phyloP scores from a whole-genome alignment of 768 basidiomycete species.

The Mycena latifolia region DNA sequence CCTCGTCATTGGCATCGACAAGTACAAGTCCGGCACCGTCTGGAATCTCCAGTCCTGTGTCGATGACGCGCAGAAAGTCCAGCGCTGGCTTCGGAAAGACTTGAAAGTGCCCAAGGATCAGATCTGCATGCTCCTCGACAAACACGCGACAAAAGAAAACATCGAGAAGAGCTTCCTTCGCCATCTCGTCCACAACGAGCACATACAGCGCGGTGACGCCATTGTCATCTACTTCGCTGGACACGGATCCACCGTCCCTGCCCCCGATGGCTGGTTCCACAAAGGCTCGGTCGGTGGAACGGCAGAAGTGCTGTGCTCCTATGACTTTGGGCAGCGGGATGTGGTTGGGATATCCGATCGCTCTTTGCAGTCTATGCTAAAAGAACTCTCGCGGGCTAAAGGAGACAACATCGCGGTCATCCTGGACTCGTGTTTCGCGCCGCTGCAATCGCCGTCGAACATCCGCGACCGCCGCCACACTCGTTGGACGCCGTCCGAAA shows the following conservation, averaged over 20 bases:
- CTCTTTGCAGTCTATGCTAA: constrained; percentile 72
- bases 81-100: constrained; percentile 67
- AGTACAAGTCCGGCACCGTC: constrained; percentile 70
- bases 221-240: constrained; percentile 80
- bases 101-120: constrained; percentile 71
- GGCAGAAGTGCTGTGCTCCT: constrained; percentile 74
- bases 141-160: constrained; percentile 68
- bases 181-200: constrained; percentile 73
- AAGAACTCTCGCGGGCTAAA: constrained; percentile 65
- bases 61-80: constrained; percentile 71
- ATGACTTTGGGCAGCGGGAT: constrained; percentile 70
- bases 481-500: constrained; percentile 73
- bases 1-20: constrained; percentile 76
- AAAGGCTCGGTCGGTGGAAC: constrained; percentile 46
- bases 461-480: constrained; percentile 60
- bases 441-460: constrained; percentile 51
- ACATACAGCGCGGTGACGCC: constrained; percentile 71
- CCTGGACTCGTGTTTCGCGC: constrained; percentile 74
- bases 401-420: constrained; percentile 80
- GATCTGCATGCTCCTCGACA: constrained; percentile 67
- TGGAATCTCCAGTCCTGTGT: constrained; percentile 78
- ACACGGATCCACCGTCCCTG: constrained; percentile 70
- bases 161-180: constrained; percentile 73
- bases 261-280: constrained; percentile 74
- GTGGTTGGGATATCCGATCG: constrained; percentile 77